Conservation (phyloP, 208 protist species). For the Trypanosoma avium region DNA sequence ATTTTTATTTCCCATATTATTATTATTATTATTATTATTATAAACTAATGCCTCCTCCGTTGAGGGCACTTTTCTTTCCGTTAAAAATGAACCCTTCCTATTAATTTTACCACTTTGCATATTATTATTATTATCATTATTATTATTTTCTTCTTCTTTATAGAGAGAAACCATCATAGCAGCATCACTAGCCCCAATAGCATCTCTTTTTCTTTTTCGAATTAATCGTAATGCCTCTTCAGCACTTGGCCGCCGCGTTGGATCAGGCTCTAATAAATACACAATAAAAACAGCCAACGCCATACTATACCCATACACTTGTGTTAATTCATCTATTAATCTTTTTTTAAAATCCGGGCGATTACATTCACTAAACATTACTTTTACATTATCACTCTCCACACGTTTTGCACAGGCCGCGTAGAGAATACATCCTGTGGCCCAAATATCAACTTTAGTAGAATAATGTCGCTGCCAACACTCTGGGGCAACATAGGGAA, state of each 20-base stretch:
- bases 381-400: constrained; percentile 51
- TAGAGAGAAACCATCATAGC: constrained; percentile 17
- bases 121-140: neutral
- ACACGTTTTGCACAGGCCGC: constrained; percentile 59
- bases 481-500: constrained; percentile 80
- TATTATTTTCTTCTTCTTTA: constrained; percentile 8
- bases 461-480: constrained; percentile 93
- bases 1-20: no score
- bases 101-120: neutral
- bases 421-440: constrained; percentile 98
- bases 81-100: neutral
- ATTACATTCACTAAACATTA: constrained; percentile 66
- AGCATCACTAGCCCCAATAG: neutral
- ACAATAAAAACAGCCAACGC: constrained; percentile 40
- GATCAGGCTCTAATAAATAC: constrained; percentile 40
- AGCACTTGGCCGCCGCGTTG: constrained; percentile 34
- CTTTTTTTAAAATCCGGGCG: constrained; percentile 39
- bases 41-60: neutral
- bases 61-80: neutral
- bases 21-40: neutral
- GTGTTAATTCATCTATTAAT: constrained; percentile 38
- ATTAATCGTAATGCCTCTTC: constrained; percentile 40
- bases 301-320: constrained; percentile 52
- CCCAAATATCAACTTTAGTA: constrained; percentile 99
- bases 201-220: constrained; percentile 10